Base-by-base conservation (phyloP, 1,139 yeast species). In the Geotrichum fermentans region DNA sequence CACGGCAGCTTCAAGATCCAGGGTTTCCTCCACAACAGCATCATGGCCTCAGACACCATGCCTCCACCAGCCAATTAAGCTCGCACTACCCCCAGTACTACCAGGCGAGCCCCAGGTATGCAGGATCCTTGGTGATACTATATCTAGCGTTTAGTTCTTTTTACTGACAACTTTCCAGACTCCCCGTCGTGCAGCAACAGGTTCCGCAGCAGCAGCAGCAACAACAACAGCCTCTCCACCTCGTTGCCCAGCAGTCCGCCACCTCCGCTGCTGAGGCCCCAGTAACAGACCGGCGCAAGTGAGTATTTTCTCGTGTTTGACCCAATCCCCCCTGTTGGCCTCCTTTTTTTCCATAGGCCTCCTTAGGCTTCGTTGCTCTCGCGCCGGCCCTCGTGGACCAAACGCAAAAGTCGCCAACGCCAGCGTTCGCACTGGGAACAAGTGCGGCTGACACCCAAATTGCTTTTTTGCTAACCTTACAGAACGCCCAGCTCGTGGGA, bases 401-500 rank as follows among this genome's bases (percentile, higher is more conserved):
- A 30, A 6, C 34, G 6, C 17, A 30, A 13, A 30, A n/a, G 14
- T 14, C 28, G 28, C 8, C 10, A 24, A 6, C 28, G 8, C 6
- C 28, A 24, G 8, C 28, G 28, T 6, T 24, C 6, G 8, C 28
- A 24, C 28, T 24, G 28, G 28, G 28, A 10, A 24, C 28, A 18
- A 5, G 29, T 33, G 42, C 43, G 43, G 43, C 43, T 30, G 26
- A 16, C 14, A 11, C 18, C 16, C 17, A 14, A 5, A 5, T 30
- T 40, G 14, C 18, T 30, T 40, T 21, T 28, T 40, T 11, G 28
- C 24, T 20, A 11, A 17, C 16, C 29, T 16, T 28, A 22, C 38
- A 51, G 54, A 55, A 79, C 85, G 4, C 87, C 88, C 21, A 78
- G 83, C 6, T 79, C 88, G 3, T 84, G 94, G 94, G 86, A 82